Evolutionary conservation across 2,329 filamentous ascomycete genomes (phyloP).

Genomic region (Verticillium nubilum): DNA sequence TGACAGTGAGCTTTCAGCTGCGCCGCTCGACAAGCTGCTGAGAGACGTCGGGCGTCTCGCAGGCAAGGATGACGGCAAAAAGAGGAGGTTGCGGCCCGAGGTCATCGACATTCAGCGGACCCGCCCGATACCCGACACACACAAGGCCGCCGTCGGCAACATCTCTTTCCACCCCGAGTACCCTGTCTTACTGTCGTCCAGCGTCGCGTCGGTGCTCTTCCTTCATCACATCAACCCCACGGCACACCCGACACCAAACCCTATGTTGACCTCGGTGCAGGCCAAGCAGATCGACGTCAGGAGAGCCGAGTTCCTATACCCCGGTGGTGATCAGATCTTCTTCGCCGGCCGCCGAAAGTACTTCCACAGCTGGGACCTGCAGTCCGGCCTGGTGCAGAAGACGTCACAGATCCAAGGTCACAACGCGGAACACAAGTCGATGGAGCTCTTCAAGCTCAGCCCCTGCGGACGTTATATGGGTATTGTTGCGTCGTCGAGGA

Average conservation of each 20-base stretch:
- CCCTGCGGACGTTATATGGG: conserved; percentile 85
- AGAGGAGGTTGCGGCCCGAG: conserved; percentile 75
- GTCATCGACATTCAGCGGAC: conserved; percentile 85
- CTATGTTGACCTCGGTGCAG: conserved; percentile 84
- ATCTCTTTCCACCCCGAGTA: conserved; percentile 86
- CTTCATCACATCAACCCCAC: conserved; percentile 82
- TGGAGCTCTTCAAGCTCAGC: conserved; percentile 86
- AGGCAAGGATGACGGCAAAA: conserved; percentile 36
- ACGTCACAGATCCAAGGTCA: conserved; percentile 71
- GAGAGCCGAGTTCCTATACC: conserved; percentile 73
- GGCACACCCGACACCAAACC: conserved; percentile 74
- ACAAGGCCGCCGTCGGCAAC: conserved; percentile 74
- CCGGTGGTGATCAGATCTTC: conserved; percentile 72
- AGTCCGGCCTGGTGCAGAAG: conserved; percentile 77
- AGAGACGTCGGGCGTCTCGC: conserved; percentile 66
- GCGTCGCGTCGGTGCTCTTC: conserved; percentile 77
- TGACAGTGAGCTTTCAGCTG: conserved; percentile 57
- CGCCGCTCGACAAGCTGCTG: conserved; percentile 75
- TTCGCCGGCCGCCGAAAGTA: conserved; percentile 83
- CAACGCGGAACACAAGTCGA: conserved; percentile 75
- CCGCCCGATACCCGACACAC: conserved; percentile 75
- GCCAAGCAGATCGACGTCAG: conserved; percentile 78
- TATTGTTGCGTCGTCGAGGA: conserved; percentile 70
- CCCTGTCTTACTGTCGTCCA: conserved; percentile 85
- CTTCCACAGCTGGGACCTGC: conserved; percentile 92